A percentile compares a stretch with the other conserved stretches of the same genome.
These are phyloP conservation scores for Dipteronia sinensis DNA, from an alignment of 345 rosid species.

Conservation along the genomic window DNA sequence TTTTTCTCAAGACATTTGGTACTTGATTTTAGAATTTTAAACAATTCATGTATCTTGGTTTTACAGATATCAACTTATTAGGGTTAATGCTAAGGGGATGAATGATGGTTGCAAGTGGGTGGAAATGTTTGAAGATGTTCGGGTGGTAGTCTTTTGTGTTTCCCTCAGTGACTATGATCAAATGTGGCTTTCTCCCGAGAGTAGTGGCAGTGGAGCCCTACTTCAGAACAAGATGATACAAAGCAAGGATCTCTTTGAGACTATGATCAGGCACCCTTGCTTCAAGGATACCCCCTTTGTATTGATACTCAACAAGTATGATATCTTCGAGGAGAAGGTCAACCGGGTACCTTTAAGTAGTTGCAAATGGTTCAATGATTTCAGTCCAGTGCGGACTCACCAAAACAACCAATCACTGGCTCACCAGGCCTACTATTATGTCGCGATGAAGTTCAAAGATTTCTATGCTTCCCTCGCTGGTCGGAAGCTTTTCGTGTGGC, in stretches of 20 bases:
- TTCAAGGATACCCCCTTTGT: slow-evolving; percentile 82
- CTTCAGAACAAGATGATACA: slow-evolving; percentile 85
- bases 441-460: slow-evolving; percentile 93
- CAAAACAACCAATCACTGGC: slow-evolving; percentile 71
- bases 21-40: not conserved
- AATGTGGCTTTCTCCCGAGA: slow-evolving; percentile 50
- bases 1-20: not conserved
- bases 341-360: slow-evolving; percentile 59
- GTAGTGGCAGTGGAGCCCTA: slow-evolving; percentile 49
- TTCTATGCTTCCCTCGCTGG: slow-evolving; percentile 75
- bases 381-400: slow-evolving; percentile 70
- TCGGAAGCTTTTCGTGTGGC: slow-evolving; percentile 92
- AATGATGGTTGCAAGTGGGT: slow-evolving; percentile 99
- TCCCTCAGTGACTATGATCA: slow-evolving; percentile 90
- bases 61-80: slow-evolving; percentile 83
- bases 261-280: slow-evolving; percentile 80
- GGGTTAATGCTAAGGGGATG: slow-evolving; percentile 93
- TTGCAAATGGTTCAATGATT: slow-evolving; percentile 90
- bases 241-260: slow-evolving; percentile 85
- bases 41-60: not conserved
- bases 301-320: slow-evolving; percentile 89
- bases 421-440: slow-evolving; percentile 90
- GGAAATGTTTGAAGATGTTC: slow-evolving; percentile 97
- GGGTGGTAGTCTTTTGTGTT: slow-evolving; percentile 79
- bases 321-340: slow-evolving; percentile 85